Base-by-base conservation (phyloP, 2,329 filamentous ascomycete genomes). In the Colletotrichum simmondsii region DNA sequence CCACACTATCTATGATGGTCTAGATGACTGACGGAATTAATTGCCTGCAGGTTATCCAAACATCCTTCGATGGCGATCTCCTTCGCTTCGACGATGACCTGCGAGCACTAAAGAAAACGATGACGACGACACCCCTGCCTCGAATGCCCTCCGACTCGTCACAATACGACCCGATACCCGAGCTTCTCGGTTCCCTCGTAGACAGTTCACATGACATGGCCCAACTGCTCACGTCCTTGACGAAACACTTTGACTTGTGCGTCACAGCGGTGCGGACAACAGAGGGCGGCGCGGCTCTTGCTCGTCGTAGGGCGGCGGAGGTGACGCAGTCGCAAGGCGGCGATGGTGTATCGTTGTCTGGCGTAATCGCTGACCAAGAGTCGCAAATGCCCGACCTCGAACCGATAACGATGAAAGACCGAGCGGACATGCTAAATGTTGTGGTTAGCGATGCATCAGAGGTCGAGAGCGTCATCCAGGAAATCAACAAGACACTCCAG, bases 251-350 rank as follows among this genome's bases (percentile, higher is more conserved):
- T 80, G 96, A 98, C 81, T 90, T 97, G 75, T 98, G 96, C 81
- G 94, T 97, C 16, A 96, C 93, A 1, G 96, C 96, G 1, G 92
- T 98, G 56, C 94, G 95, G 72, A 95, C 96, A 63, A 98, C 95
- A 3, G 95, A 98, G 83, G 93, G 93, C 35, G 93, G 92, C 5
- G 91, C 91, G 14, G 92, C 91, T 5, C 86, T 92, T 58, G 93
- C 92, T 6, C 90, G 92, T 12, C 88, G 90, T 63, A 92, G 91
- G 75, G 92, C 91, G 0, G 92, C 92, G 56, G 92, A 94, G 76
- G 88, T 88, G 35, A 89, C 81, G 78, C 87, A 80, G 77, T 89
- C 79, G 74, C 88, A 82, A 70, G 79, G 59, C 75, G 75, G 80
- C 32, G 87, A 88, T 32, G 85, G 83, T 19, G 87, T 92, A 1